These are phyloP conservation scores for Galeopsis tetrahit DNA, from an alignment of 257 asterid species.

Conservation along the genomic window DNA sequence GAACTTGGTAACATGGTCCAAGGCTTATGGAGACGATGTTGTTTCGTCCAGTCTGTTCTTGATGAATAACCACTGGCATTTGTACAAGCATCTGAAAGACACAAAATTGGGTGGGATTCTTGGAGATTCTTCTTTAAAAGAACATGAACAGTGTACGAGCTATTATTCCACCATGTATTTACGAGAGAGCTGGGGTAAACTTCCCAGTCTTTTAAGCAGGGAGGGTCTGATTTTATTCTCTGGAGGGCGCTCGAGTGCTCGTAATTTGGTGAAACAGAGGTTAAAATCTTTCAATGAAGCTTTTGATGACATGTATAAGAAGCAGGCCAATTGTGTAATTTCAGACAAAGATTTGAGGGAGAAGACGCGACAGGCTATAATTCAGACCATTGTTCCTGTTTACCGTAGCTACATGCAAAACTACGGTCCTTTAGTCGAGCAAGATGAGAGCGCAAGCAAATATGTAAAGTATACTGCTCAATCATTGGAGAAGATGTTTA, in stretches of 20 bases:
- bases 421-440: constrained; percentile 89
- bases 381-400: constrained; percentile 80
- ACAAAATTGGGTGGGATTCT: constrained; percentile 69
- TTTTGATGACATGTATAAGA: constrained; percentile 72
- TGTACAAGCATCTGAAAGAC: constrained; percentile 66
- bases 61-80: constrained; percentile 89
- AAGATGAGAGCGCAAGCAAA: constrained; percentile 70
- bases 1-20: constrained; percentile 83
- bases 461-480: constrained; percentile 72
- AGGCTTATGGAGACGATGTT: constrained; percentile 57
- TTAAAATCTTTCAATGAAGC: constrained; percentile 74
- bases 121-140: constrained; percentile 76
- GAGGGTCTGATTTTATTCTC: constrained; percentile 88
- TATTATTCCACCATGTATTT: constrained; percentile 47
- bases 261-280: constrained; percentile 80
- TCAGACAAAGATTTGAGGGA: constrained; percentile 71
- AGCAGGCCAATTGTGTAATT: constrained; percentile 64
- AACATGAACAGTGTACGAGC: constrained; percentile 62
- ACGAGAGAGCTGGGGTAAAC: constrained; percentile 91
- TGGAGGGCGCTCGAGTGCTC: constrained; percentile 88
- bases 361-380: constrained; percentile 57
- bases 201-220: constrained; percentile 73
- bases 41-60: constrained; percentile 57
- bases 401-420: constrained; percentile 95
- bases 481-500: constrained; percentile 72